These are phyloP conservation scores for Nemania bipapillata DNA, from an alignment of 2,329 filamentous ascomycete species.

Conservation along the genomic window DNA sequence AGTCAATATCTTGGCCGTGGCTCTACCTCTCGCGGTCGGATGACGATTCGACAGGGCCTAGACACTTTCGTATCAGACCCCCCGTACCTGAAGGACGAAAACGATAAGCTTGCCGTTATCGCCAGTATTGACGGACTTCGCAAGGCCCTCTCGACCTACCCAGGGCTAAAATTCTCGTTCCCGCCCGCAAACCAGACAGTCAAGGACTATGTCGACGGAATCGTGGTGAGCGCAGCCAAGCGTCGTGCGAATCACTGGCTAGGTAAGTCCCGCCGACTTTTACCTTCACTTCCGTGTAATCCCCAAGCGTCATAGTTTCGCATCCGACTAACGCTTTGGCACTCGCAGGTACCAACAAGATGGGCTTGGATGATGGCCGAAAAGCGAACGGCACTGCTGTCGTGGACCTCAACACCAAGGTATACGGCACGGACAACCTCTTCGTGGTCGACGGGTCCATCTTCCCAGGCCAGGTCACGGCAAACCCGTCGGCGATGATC, in stretches of 20 bases:
- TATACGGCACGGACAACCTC: slow-evolving; percentile 75
- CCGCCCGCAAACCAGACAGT: slow-evolving; percentile 65
- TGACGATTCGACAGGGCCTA: slow-evolving; percentile 68
- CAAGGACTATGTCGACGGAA: slow-evolving; percentile 65
- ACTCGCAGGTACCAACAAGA: slow-evolving; percentile 63
- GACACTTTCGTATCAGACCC: slow-evolving; percentile 67
- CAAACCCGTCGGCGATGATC: slow-evolving; percentile 67
- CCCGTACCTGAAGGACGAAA: slow-evolving; percentile 68
- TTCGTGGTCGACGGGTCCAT: slow-evolving; percentile 76
- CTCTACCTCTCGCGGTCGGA: slow-evolving; percentile 67
- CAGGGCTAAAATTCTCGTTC: slow-evolving; percentile 67
- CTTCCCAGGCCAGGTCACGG: slow-evolving; percentile 75
- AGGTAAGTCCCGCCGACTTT: slow-evolving; percentile 48
- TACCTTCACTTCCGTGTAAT: not conserved
- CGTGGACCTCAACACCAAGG: slow-evolving; percentile 71
- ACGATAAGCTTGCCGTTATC: slow-evolving; percentile 70
- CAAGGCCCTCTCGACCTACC: slow-evolving; percentile 62
- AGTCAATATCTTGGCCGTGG: slow-evolving; percentile 73
- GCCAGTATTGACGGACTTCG: slow-evolving; percentile 70
- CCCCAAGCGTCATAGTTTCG: not conserved
- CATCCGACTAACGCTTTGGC: slow-evolving; percentile 4
- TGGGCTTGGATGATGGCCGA: slow-evolving; percentile 68
- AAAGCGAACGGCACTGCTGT: slow-evolving; percentile 65
- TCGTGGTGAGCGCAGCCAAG: slow-evolving; percentile 50
- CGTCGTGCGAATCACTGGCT: slow-evolving; percentile 65